A percentile compares a stretch with the other conserved stretches of the same genome.
These are phyloP conservation scores for Botrytis sinoallii DNA, from an alignment of 2,329 filamentous ascomycete species.

Conservation along the genomic window DNA sequence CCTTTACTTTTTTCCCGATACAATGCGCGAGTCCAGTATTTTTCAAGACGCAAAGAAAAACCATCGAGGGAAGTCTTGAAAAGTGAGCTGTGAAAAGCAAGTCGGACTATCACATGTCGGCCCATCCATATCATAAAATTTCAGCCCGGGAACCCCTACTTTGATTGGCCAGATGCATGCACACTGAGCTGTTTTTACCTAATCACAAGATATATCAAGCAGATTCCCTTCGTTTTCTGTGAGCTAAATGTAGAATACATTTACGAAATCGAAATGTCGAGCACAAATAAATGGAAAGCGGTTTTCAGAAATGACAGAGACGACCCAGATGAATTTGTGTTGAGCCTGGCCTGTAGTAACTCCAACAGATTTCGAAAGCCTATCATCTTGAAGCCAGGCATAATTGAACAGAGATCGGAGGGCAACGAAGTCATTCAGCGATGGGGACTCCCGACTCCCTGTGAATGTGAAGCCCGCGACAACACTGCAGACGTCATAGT, in stretches of 20 bases:
- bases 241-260: background rate
- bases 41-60: too few species aligned
- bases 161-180: too few species aligned
- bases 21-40: background rate
- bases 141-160: background rate
- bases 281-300: background rate
- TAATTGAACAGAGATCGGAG: fast-evolving
- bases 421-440: background rate
- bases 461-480: background rate
- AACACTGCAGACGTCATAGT: background rate
- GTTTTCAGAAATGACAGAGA: fast-evolving
- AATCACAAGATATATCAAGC: background rate
- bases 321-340: background rate
- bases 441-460: background rate
- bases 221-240: background rate
- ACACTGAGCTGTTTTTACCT: too few species aligned
- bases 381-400: background rate
- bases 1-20: too few species aligned
- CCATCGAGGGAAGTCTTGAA: background rate
- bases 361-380: background rate
- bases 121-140: background rate
- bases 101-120: background rate
- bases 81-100: background rate
- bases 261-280: background rate
- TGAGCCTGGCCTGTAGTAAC: background rate